These are phyloP conservation scores for Eremothecium cymbalariae DNA, from an alignment of 1,139 yeast genomes.

Conservation along the genomic window DNA sequence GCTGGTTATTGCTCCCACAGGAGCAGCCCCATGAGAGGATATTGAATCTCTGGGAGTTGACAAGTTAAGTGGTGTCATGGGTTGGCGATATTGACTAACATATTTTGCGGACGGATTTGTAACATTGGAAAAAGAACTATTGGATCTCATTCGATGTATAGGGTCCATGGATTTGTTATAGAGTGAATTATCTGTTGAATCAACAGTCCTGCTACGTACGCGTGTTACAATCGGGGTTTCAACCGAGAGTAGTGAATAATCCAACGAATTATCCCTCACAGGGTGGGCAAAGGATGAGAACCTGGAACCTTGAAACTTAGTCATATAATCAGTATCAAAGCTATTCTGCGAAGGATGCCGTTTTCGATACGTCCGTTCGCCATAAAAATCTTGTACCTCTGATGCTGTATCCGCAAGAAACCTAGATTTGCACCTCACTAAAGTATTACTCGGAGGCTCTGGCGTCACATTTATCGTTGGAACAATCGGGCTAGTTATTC, in stretches of 20 bases:
- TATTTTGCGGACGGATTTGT: conserved; percentile 5
- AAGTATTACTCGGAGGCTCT: neutral
- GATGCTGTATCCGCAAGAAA: neutral
- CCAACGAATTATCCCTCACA: neutral
- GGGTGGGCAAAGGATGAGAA: neutral
- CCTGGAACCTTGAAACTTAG: neutral
- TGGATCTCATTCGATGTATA: conserved; percentile 8
- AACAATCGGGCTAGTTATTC: neutral
- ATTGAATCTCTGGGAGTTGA: conserved; percentile 7
- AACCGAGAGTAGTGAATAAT: conserved; percentile 2
- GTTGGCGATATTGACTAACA: conserved; percentile 1
- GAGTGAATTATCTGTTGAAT: conserved; percentile 16
- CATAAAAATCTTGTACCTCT: neutral
- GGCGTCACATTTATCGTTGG: conserved; percentile 1
- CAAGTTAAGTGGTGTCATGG: conserved; percentile 2
- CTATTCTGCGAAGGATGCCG: neutral
- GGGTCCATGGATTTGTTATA: neutral
- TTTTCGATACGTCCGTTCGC: neutral
- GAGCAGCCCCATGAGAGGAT: conserved; percentile 11
- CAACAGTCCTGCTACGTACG: conserved; percentile 29
- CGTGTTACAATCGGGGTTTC: conserved; percentile 13
- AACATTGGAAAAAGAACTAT: conserved; percentile 7
- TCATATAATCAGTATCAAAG: neutral
- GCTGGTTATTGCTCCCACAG: neutral
- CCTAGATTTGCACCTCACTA: neutral